These are phyloP conservation scores for Penicillium crustosum DNA, from an alignment of 2,329 filamentous ascomycete species.

Conservation along the genomic window DNA sequence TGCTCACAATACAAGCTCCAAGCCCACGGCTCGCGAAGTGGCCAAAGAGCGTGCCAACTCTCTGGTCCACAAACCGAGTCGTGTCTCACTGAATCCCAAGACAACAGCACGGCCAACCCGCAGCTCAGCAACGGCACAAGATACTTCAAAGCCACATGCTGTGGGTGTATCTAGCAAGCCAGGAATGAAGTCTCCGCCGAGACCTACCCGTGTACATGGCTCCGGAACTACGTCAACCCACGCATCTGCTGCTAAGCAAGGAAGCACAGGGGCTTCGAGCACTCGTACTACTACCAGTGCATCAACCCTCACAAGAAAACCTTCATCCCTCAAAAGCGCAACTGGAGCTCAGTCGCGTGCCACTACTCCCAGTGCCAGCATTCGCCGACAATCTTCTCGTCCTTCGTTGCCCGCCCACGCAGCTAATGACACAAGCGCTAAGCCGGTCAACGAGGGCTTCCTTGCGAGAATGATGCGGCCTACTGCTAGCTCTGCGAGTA, in stretches of 20 bases:
- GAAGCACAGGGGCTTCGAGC: slow-evolving; percentile 22
- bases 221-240: slow-evolving; percentile 44
- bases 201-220: slow-evolving; percentile 41
- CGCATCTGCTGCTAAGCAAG: slow-evolving; percentile 40
- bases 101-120: slow-evolving; percentile 28
- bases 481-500: slow-evolving; percentile 52
- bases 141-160: slow-evolving; percentile 26
- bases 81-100: slow-evolving; percentile 34
- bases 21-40: slow-evolving; percentile 31
- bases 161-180: slow-evolving; percentile 29
- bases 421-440: slow-evolving; percentile 33
- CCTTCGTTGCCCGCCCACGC: slow-evolving; percentile 32
- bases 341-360: slow-evolving; percentile 24
- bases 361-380: slow-evolving; percentile 24
- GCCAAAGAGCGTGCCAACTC: slow-evolving; percentile 33
- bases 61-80: slow-evolving; percentile 34
- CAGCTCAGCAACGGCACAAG: slow-evolving; percentile 32
- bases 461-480: slow-evolving; percentile 54
- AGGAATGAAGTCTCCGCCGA: slow-evolving; percentile 43
- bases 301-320: slow-evolving; percentile 37
- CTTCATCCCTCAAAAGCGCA: slow-evolving; percentile 35
- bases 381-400: slow-evolving; percentile 36
- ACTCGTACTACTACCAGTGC: slow-evolving; percentile 29
- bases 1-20: slow-evolving; percentile 20
- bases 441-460: slow-evolving; percentile 48